Evolutionary conservation across 345 rosid genomes (phyloP).

Genomic region (Viola odorata): DNA sequence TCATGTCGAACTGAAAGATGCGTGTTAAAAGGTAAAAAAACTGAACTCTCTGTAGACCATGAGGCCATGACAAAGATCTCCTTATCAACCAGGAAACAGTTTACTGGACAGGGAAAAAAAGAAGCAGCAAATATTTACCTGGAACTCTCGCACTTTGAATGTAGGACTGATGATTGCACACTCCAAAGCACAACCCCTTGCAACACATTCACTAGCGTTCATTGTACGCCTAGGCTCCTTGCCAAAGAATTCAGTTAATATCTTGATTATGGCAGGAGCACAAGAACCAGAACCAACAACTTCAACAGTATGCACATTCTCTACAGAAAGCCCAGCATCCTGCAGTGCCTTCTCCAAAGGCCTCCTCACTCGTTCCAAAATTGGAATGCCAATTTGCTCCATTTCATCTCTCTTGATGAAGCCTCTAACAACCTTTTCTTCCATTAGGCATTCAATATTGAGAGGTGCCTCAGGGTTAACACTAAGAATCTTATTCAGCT

Average conservation of each 20-base stretch:
- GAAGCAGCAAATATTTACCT: slow-evolving; percentile 32
- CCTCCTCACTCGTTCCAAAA: slow-evolving; percentile 10
- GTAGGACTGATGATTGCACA: slow-evolving; percentile 80
- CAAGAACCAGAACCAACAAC: slow-evolving; percentile 70
- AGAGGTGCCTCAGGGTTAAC: slow-evolving; percentile 65
- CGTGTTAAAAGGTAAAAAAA: no score
- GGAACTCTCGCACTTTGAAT: slow-evolving; percentile 82
- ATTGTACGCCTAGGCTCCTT: slow-evolving; percentile 59
- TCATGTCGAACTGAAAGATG: no score
- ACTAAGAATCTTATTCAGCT: slow-evolving; percentile 62
- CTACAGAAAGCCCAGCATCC: slow-evolving; percentile 46
- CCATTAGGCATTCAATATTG: slow-evolving; percentile 63
- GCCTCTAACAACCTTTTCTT: slow-evolving; percentile 63
- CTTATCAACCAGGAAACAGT: no score
- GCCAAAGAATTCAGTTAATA: slow-evolving; percentile 39
- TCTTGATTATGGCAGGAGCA: slow-evolving; percentile 49
- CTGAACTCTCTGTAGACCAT: no score
- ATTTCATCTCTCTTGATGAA: slow-evolving; percentile 64
- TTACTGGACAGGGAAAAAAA: background rate
- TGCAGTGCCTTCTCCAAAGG: slow-evolving; percentile 50
- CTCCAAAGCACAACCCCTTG: slow-evolving; percentile 68
- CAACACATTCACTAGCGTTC: slow-evolving; percentile 67
- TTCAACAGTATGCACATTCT: slow-evolving; percentile 53
- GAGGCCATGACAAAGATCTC: no score
- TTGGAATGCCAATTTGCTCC: slow-evolving; percentile 39